Evolutionary conservation across 352 stramenopile species (phyloP).

Genomic region (Globisporangium viniferum): DNA sequence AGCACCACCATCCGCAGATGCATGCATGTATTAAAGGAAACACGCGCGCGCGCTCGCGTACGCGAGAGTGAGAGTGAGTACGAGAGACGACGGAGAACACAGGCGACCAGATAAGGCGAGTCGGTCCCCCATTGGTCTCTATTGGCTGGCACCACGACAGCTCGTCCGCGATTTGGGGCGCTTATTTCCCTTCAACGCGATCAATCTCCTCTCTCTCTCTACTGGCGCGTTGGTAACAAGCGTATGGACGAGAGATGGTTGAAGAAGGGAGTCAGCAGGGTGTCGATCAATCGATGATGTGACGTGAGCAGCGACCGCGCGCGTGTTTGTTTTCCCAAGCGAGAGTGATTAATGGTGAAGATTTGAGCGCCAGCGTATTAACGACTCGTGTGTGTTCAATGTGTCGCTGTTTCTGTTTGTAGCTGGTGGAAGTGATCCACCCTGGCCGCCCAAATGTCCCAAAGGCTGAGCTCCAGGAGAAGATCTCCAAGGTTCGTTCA

Average conservation of each 20-base stretch:
- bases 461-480: slow-evolving; percentile 97
- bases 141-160: not conserved
- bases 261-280: not conserved
- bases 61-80: not conserved
- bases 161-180: not conserved
- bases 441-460: slow-evolving; percentile 95
- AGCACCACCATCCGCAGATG: slow-evolving; percentile 12
- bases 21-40: not conserved
- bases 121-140: not conserved
- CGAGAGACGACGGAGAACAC: not conserved
- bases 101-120: not conserved
- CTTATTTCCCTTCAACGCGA: not conserved
- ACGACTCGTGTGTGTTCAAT: not conserved
- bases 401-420: slow-evolving; percentile 12
- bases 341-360: not conserved
- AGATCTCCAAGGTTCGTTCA: slow-evolving; percentile 93
- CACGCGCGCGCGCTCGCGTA: not conserved
- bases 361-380: not conserved
- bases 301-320: not conserved
- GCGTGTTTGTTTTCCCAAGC: not conserved
- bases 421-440: slow-evolving; percentile 98
- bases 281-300: not conserved
- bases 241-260: not conserved
- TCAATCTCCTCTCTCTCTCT: not conserved
- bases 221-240: not conserved